These are phyloP conservation scores for Zarea fungicola DNA, from an alignment of 2,329 filamentous ascomycete genomes.

Conservation along the genomic window DNA sequence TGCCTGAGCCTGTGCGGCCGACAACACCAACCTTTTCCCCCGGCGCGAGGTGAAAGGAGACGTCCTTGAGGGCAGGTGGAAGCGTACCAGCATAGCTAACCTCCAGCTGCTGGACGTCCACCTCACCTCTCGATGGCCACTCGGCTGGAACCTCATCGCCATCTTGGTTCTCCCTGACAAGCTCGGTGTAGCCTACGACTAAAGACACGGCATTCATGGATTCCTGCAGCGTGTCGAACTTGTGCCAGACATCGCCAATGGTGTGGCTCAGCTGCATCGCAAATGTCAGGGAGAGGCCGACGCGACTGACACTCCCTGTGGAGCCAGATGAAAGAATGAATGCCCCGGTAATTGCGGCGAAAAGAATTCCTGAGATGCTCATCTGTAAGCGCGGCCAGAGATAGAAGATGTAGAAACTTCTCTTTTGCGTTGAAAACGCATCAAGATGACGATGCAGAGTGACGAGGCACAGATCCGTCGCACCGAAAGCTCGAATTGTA, in stretches of 20 bases:
- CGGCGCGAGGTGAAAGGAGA: not conserved
- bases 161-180: not conserved
- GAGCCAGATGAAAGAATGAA: not conserved
- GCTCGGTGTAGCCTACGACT: not conserved
- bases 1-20: slow-evolving; percentile 4
- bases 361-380: not conserved
- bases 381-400: not conserved
- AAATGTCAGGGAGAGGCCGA: not conserved
- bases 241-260: not conserved
- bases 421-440: not conserved
- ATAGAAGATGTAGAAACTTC: not conserved
- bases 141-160: not conserved
- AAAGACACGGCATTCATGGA: not conserved
- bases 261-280: not conserved
- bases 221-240: not conserved
- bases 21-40: not conserved
- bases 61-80: not conserved
- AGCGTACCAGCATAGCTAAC: not conserved
- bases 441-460: not conserved
- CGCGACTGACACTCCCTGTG: not conserved
- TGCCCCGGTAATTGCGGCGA: not conserved
- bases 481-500: not conserved
- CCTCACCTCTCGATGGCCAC: not conserved
- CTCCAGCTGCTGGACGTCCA: not conserved
- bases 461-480: not conserved